Percentiles rank a stretch among this genome's conserved stretches.
These are phyloP conservation scores for Vaucheria bursata DNA, from an alignment of 352 stramenopile genomes.

Conservation along the genomic window DNA sequence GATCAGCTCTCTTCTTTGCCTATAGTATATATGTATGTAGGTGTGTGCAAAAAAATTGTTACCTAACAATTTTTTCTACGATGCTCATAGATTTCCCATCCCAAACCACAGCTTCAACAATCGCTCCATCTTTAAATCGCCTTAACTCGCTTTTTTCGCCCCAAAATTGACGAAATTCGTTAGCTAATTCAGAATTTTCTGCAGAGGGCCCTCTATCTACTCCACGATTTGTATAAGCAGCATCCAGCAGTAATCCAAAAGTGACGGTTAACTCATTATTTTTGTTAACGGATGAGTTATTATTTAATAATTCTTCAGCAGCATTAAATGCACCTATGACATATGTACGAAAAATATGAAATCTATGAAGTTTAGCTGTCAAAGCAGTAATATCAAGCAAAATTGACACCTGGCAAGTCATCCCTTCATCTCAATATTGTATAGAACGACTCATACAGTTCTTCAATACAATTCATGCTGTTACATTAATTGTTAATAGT, in stretches of 20 bases:
- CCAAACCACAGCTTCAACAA: slow-evolving; percentile 45
- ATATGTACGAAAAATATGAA: background rate
- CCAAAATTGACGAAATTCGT: slow-evolving; percentile 73
- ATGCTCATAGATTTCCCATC: slow-evolving; percentile 55
- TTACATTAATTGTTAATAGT: no score
- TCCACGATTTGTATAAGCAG: slow-evolving; percentile 63
- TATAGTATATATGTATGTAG: no score
- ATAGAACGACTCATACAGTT: no score
- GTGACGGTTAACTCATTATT: background rate
- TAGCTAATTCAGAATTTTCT: slow-evolving; percentile 63
- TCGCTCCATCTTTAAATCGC: slow-evolving; percentile 42
- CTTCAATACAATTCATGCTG: no score
- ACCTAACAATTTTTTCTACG: slow-evolving; percentile 21
- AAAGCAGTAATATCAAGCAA: background rate
- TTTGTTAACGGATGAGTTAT: background rate
- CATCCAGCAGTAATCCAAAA: slow-evolving; percentile 66
- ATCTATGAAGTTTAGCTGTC: background rate
- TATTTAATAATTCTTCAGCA: background rate
- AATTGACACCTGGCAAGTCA: no score
- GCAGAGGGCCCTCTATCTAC: slow-evolving; percentile 74
- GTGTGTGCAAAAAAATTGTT: no score
- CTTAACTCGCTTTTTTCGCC: slow-evolving; percentile 66
- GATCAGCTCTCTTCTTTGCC: no score
- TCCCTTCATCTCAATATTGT: no score
- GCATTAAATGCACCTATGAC: background rate